Base-by-base conservation (phyloP, 2,329 filamentous ascomycete genomes). In the Pseudogymnoascus verrucosus region DNA sequence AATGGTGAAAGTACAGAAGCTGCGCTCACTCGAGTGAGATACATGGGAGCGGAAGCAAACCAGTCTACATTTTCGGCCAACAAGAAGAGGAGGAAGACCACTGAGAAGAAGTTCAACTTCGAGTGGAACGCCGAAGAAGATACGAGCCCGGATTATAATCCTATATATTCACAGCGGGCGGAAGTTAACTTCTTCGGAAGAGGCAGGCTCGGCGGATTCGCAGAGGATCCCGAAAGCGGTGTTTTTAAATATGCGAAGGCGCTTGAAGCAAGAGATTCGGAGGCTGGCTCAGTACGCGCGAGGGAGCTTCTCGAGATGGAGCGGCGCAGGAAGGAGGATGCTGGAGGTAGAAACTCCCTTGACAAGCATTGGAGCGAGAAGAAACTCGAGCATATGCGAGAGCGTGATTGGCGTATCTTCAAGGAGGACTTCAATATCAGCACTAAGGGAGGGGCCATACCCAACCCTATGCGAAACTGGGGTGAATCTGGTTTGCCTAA, bases 391-490 rank as follows among this genome's bases (percentile, higher is more conserved):
- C 90, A 96, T 71, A 99, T 99, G 95, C 90, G 91, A 67, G 93
- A 98, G 77, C 84, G 95, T 74, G 95, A 99, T 76, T 99, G 95
- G 95, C 90, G 95, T 73, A 98, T 99, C 70, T 97, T 99, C 86
- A 99, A 98, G 78, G 95, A 98, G 76, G 93, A 99, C 76, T 98
- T 96, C 78, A 96, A 95, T 70, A 99, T 99, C 74, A 83, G 89
- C 42, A 97, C 92, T 7, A 98, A 96, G 76, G 95, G 95, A 64
- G 93, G 93, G 47, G 83, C 84, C 26, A 91, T 98, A 63, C 95
- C 95, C 0, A 93, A 98, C 71, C 95, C 95, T 0, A 98, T 99
- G 93, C 91, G 95, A 60, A 91, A 82, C 69, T 99, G 95, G 95
- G 74, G 84, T 57, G 95, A 99, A 76, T 96, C 93, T 3, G 82